These are phyloP conservation scores for Quercus wislizeni DNA, from an alignment of 306 rosid species.

Conservation along the genomic window DNA sequence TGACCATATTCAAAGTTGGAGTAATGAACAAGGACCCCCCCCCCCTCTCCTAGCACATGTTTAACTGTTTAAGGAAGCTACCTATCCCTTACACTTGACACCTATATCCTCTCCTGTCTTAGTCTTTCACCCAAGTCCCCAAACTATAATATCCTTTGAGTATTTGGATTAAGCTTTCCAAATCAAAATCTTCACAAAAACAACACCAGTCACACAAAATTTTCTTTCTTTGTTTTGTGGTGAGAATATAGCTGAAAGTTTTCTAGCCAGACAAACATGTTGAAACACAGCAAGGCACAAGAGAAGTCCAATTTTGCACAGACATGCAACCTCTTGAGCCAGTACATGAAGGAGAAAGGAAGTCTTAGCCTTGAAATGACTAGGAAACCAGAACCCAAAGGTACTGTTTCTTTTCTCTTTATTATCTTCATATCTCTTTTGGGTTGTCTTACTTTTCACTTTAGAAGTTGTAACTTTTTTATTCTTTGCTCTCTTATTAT, in stretches of 20 bases:
- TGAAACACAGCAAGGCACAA: slow-evolving; percentile 35
- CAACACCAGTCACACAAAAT: background rate
- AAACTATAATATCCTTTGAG: background rate
- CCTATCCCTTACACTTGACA: background rate
- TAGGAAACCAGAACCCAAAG: slow-evolving; percentile 44
- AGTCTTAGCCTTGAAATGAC: slow-evolving; percentile 25
- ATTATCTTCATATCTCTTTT: background rate
- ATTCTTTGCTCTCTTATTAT: background rate
- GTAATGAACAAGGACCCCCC: slow-evolving; percentile 13
- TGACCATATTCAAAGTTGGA: slow-evolving; percentile 1
- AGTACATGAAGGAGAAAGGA: slow-evolving; percentile 75
- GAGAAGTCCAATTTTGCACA: slow-evolving; percentile 71
- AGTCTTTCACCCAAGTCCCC: background rate
- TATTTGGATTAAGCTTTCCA: background rate
- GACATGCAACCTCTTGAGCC: slow-evolving; percentile 67
- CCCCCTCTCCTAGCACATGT: slow-evolving; percentile 23
- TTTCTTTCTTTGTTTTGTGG: background rate
- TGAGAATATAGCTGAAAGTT: background rate
- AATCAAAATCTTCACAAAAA: background rate
- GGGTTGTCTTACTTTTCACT: background rate
- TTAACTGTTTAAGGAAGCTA: slow-evolving; percentile 4
- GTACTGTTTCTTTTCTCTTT: slow-evolving; percentile 16
- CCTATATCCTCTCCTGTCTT: slow-evolving; percentile 16
- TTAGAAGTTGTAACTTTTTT: background rate
- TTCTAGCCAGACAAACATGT: slow-evolving; percentile 18